These are phyloP conservation scores for Irpex sp. DNA, from an alignment of 1,284 basidiomycete genomes.

Conservation along the genomic window DNA sequence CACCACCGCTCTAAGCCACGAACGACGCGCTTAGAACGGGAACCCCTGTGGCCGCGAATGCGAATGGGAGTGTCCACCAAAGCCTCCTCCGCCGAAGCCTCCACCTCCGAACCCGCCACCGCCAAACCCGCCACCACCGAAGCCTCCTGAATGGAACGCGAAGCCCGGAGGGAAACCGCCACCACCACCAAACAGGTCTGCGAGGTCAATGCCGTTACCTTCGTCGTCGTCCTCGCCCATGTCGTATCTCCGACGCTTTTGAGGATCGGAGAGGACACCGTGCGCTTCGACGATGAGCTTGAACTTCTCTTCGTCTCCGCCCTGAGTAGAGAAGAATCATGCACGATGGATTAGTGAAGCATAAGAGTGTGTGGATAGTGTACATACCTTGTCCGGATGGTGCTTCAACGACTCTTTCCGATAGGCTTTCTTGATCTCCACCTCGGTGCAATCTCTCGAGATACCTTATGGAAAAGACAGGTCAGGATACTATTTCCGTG, in stretches of 20 bases:
- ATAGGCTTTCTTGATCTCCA: constrained; percentile 80
- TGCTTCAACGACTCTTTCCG: constrained; percentile 74
- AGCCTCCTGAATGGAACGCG: constrained; percentile 48
- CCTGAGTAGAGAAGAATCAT: constrained; percentile 31
- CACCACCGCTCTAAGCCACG: not conserved
- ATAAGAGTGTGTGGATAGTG: not conserved
- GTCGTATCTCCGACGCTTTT: constrained; percentile 68
- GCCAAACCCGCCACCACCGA: constrained; percentile 5
- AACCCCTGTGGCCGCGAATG: not conserved
- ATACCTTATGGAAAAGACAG: constrained; percentile 31
- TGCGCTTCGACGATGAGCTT: constrained; percentile 79
- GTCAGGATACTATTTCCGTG: not conserved
- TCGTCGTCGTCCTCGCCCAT: constrained; percentile 71
- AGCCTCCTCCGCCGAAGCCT: constrained; percentile 15
- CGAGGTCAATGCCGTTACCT: constrained; percentile 37
- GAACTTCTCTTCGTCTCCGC: constrained; percentile 84
- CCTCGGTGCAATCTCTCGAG: constrained; percentile 53
- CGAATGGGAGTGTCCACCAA: constrained; percentile 1
- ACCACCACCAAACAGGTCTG: constrained; percentile 32
- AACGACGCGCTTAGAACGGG: not conserved
- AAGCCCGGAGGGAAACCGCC: constrained; percentile 56
- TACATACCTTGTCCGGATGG: constrained; percentile 76
- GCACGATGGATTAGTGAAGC: not conserved
- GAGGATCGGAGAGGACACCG: constrained; percentile 70
- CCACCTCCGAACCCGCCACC: constrained; percentile 22